Conservation (phyloP, 2,329 filamentous ascomycete genomes). For the Penicillium sp. region DNA sequence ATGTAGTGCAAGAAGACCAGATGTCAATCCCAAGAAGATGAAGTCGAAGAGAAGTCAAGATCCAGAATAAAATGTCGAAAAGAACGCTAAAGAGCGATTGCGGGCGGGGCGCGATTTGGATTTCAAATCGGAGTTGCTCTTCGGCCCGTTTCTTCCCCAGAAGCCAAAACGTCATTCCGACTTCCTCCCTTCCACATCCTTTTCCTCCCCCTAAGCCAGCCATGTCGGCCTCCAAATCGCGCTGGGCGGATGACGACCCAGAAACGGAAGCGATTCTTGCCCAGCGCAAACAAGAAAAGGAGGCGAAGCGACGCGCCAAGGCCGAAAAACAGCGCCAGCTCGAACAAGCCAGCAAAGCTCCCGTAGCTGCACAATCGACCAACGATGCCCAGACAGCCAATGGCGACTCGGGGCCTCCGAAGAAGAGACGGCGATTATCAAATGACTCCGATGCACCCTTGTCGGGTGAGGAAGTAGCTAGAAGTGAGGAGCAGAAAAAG, state of each 20-base stretch:
- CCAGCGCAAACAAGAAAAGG: slow-evolving; percentile 77
- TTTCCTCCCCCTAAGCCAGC: slow-evolving; percentile 7
- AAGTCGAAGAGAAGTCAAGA: slow-evolving; percentile 6
- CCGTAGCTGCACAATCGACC: slow-evolving; percentile 28
- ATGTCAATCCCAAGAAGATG: neutral
- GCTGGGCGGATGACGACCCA: slow-evolving; percentile 86
- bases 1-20: neutral
- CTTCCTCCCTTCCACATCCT: neutral
- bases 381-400: slow-evolving; percentile 25
- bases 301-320: slow-evolving; percentile 84
- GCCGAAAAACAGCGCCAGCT: slow-evolving; percentile 76
- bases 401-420: slow-evolving; percentile 50
- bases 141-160: slow-evolving; percentile 31
- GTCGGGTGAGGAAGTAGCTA: slow-evolving; percentile 26
- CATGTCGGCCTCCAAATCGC: slow-evolving; percentile 71
- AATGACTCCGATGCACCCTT: slow-evolving; percentile 43
- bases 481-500: slow-evolving; percentile 29
- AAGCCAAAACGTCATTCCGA: slow-evolving; percentile 30
- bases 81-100: neutral
- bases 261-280: slow-evolving; percentile 72
- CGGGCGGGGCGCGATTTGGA: slow-evolving; percentile 32
- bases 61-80: neutral
- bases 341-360: slow-evolving; percentile 55
- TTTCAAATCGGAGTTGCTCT: slow-evolving; percentile 38
- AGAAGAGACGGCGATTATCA: slow-evolving; percentile 67